A percentile compares a stretch with the other conserved stretches of the same genome.
These are phyloP conservation scores for Vicia faba DNA, from an alignment of 306 rosid genomes.

Conservation along the genomic window DNA sequence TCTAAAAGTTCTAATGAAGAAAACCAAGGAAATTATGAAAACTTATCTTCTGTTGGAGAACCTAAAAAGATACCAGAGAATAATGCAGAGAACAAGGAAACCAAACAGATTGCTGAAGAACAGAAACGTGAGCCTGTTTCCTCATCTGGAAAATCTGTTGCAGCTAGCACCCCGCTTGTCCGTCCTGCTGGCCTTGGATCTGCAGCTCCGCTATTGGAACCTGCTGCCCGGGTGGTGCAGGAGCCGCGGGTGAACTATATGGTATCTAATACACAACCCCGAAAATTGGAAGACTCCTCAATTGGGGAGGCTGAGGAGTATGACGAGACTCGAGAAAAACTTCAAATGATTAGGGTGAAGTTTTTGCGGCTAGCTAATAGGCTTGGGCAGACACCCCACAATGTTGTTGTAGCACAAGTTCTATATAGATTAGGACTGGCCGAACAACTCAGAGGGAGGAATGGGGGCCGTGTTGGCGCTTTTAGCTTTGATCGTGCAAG, in stretches of 20 bases:
- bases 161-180: not conserved
- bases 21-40: constrained; percentile 12
- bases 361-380: constrained; percentile 89
- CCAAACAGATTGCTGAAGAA: not conserved
- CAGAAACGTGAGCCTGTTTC: constrained; percentile 7
- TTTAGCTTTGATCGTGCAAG: constrained; percentile 98
- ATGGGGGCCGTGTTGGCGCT: constrained; percentile 96
- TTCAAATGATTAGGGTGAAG: constrained; percentile 95
- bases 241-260: not conserved
- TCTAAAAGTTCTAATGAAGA: constrained; percentile 41
- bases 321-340: constrained; percentile 94
- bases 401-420: constrained; percentile 97
- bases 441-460: constrained; percentile 93
- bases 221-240: not conserved
- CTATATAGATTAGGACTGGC: constrained; percentile 95
- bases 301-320: constrained; percentile 82
- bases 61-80: constrained; percentile 49
- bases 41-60: constrained; percentile 36
- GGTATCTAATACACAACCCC: constrained; percentile 57
- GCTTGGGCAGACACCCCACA: constrained; percentile 98
- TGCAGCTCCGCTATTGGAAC: not conserved
- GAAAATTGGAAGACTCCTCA: constrained; percentile 69
- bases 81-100: constrained; percentile 37
- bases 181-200: not conserved
- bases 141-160: constrained; percentile 33